Base-by-base conservation (phyloP, 2,329 filamentous ascomycete species). In the Diplodia mutila region DNA sequence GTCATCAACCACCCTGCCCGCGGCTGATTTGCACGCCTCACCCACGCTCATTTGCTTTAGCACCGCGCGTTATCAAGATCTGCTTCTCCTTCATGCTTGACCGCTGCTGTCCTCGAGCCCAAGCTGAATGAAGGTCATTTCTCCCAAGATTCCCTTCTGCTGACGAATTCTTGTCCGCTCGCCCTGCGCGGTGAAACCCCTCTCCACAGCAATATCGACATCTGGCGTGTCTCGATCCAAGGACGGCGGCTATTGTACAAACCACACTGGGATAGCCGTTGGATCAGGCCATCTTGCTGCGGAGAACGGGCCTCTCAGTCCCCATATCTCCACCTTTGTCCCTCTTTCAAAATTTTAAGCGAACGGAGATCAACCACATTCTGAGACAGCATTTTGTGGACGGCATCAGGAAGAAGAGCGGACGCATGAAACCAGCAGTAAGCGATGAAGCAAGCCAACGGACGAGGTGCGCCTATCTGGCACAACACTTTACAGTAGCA, bases 381-480 rank as follows among this genome's bases (percentile, higher is more conserved):
- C 59, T 51, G 59, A 63, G 59, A 63, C 57, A 37, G n/a, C 29
- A 12, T 49, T n/a, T n/a, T 42, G 39, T n/a, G 39, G 25, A 34
- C 18, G 42, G 27, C 46, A 37, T 32, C 27, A 39, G 39, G 39
- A 63, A 63, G 34, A 25, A 23, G 42, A 46, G 9, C 3, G 4
- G 46, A 25, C 25, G n/a, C 59, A 63, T 51, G 59, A 63, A 63
- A 34, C 21, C 42, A 8, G 29, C n/a, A 12, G 46, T n/a, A 51
- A 34, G 42, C 29, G n/a, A 34, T 25, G 59, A 48, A 51, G 59
- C 59, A 63, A 12, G 23, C 46, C n/a, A 6, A 2, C 4, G 12
- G 46, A 14, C 23, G 25, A 55, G 34, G 18, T 37, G n/a, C 32
- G 42, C 34, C 53, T 14, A 8, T 16, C 27, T 14, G 39, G 9